Percentiles rank a stretch among this genome's conserved stretches.
These are phyloP conservation scores for Coix lacrymajobi DNA, from an alignment of 176 grass and related monocot genomes.

Conservation along the genomic window DNA sequence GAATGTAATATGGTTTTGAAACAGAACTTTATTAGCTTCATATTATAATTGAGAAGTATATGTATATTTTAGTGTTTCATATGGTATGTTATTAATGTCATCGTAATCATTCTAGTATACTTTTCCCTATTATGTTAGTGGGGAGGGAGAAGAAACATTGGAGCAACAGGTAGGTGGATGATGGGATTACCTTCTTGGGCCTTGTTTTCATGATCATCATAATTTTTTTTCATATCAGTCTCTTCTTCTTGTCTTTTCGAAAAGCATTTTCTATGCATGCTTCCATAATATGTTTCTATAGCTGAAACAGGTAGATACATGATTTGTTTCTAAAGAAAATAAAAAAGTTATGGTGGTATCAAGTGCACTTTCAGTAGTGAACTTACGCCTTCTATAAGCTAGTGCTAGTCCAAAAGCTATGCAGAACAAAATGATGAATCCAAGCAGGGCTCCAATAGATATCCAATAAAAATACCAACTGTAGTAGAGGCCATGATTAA, in stretches of 20 bases:
- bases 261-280: not conserved
- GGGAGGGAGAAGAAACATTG: not conserved
- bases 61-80: not conserved
- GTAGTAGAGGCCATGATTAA: slow-evolving; percentile 27
- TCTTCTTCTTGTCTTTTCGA: not conserved
- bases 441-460: slow-evolving; percentile 47
- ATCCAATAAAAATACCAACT: slow-evolving; percentile 55
- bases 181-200: not conserved
- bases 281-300: not conserved
- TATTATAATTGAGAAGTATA: not conserved
- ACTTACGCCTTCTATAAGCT: slow-evolving; percentile 47
- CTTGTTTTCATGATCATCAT: not conserved
- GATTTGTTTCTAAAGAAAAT: not conserved
- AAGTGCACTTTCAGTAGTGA: not conserved
- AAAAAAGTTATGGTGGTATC: not conserved
- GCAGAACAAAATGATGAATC: slow-evolving; percentile 41
- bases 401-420: slow-evolving; percentile 45
- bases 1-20: not conserved
- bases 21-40: not conserved
- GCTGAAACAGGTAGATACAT: not conserved
- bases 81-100: not conserved
- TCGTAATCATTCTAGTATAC: not conserved
- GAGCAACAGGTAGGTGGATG: not conserved
- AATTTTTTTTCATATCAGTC: not conserved
- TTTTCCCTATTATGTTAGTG: not conserved